A percentile compares a stretch with the other conserved stretches of the same genome.
Conservation (phyloP, 1,284 basidiomycete species). For the Takashimella koratensis region DNA sequence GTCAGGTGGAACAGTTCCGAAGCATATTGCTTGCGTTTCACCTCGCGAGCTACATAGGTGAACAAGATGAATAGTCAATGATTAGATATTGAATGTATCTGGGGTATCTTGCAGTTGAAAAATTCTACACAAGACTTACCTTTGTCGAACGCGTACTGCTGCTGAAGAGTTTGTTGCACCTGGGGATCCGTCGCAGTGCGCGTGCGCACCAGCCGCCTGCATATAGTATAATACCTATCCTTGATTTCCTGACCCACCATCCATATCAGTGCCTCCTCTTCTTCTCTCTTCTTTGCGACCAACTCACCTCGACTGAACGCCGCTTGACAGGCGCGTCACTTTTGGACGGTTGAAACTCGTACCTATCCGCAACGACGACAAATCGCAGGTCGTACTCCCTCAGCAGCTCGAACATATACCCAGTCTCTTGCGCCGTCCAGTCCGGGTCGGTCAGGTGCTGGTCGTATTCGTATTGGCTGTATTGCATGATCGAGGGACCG, state of each 20-base stretch:
- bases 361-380: constrained; percentile 86
- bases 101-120: too few relatives aligned
- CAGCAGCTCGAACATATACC: constrained; percentile 81
- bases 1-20: constrained; percentile 80
- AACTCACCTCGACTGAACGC: constrained; percentile 67
- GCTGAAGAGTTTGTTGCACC: constrained; percentile 63
- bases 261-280: neutral
- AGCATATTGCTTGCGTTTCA: constrained; percentile 84
- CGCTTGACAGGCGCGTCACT: constrained; percentile 34
- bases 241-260: constrained; percentile 71
- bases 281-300: neutral
- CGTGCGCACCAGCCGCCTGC: constrained; percentile 78
- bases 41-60: constrained; percentile 67
- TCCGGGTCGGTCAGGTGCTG: constrained; percentile 70
- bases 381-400: constrained; percentile 84
- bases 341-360: constrained; percentile 56
- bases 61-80: neutral
- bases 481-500: constrained; percentile 64
- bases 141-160: constrained; percentile 77
- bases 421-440: constrained; percentile 94
- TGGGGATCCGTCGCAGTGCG: constrained; percentile 74
- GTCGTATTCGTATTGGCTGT: constrained; percentile 88
- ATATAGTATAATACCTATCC: constrained; percentile 89
- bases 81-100: too few relatives aligned
- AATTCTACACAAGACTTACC: constrained; percentile 53